Base-by-base conservation (phyloP, 176 grass and related monocot species). In the Avena sativa region DNA sequence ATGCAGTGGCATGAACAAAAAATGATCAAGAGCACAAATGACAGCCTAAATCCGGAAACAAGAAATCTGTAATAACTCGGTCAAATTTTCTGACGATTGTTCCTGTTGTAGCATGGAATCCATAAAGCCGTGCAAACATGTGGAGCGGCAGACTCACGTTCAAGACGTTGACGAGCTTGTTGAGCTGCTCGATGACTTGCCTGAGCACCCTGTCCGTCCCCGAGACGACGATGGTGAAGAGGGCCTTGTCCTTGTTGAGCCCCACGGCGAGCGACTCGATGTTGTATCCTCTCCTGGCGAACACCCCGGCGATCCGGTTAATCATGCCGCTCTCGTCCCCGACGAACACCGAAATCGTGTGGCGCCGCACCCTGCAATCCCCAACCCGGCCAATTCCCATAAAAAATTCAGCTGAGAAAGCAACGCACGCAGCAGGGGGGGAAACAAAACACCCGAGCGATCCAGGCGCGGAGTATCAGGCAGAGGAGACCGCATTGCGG, bases 291-390 rank as follows among this genome's bases (percentile, higher is more conserved):
- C 97, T 94, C 88, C 97, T 88, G 9, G 97, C 93, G 59, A 98
- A 98, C 2, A 98, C 94, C 36, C 97, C 97, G 4, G 97, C 97
- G 15, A 98, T 98, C 68, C 97, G 88, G 85, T 98, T 98, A 26
- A 98, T 98, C 90, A 98, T 98, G 16, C 97, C 97, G 80, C 93
- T 98, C 76, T 98, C 97, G 80, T 98, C 97, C 48, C 97, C 97
- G 49, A 98, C 97, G 80, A 98, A 98, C 4, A 96, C 97, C 32
- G 97, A 98, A 3, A 98, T 90, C 62, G 92, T 96, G 91, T 98
- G 94, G 57, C 93, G 94, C 87, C 86, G 93, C 82, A 93, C 78
- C 84, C 93, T 96, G 84, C 78, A 93, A 58, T 81, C 34, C 55
- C 67, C 32, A 12, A 12, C 10, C 17, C 43, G 19, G 75, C 16